Evolutionary conservation across 2,329 filamentous ascomycete species (phyloP), one percentile per base, ranked within the genome.

Genomic region (Calonectria hongkongensis): DNA sequence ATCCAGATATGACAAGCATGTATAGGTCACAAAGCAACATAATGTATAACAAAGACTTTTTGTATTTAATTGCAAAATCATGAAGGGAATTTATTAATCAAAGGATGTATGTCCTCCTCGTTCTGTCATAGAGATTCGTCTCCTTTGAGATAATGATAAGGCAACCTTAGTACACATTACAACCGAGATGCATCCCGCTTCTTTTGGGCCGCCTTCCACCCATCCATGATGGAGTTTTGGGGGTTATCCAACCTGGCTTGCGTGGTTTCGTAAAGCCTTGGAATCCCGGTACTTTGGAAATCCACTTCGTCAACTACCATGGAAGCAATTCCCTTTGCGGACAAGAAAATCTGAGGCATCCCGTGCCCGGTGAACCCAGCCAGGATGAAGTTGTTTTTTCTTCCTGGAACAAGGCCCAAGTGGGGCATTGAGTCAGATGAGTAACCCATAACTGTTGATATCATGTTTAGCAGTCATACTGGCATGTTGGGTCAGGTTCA

Each of bases 331-430:
- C 68, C 68, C 21, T 47, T 65, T 15, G 68, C 68, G 13, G 68
- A 78, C 0, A 87, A 80, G 21, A 85, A 85, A 25, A 88, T 84
- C 27, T 86, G 76, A 0, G 87, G 84, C 87, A 90, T 90, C 1
- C 88, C 88, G 70, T 89, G 87, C 0, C 88, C 88, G 43, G 84
- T 86, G 73, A 89, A 89, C 0, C 88, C 88, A 0, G 85, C 87
- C n/a, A 87, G 78, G 15, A 89, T 81, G 54, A 84, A 87, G 73
- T 87, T 83, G 15, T 82, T 83, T 0, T 72, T 25, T 10, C 68
- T 43, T 0, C 80, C 83, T 0, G 88, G 88, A 0, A 89, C 80
- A 0, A 75, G 0, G 0, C 88, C 88, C 0, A 90, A 77, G 25
- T 85, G 83, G 0, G 88, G 87, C 36, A 85, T 74, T 2, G 77